Evolutionary conservation across 1,284 basidiomycete species (phyloP).

Genomic region (Ustanciosporium gigantosporum): DNA sequence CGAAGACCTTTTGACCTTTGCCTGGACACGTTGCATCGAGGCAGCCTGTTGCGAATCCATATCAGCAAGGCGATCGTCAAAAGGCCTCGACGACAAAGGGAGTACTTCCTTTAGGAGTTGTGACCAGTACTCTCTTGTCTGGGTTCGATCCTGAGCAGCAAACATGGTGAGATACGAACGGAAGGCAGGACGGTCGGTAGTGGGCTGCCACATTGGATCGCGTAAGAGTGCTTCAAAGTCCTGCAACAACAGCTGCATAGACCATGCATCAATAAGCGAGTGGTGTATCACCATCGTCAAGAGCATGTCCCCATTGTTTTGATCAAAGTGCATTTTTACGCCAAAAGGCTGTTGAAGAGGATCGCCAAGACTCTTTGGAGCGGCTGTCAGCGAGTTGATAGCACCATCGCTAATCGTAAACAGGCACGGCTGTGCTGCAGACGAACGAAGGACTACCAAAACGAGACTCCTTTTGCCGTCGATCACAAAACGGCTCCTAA

Average conservation of each 20-base stretch:
- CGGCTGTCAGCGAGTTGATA: not conserved
- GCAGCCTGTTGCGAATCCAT: not conserved
- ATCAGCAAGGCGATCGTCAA: not conserved
- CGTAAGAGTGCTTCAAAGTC: not conserved
- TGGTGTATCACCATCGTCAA: not conserved
- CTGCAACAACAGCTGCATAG: not conserved
- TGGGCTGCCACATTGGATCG: not conserved
- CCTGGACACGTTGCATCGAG: not conserved
- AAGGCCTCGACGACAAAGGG: not conserved
- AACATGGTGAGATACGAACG: not conserved
- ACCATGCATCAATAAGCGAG: not conserved
- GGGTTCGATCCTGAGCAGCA: not conserved
- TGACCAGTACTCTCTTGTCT: not conserved
- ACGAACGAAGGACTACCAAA: not conserved
- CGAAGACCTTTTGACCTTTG: not conserved
- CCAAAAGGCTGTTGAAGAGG: not conserved
- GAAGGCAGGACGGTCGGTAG: not conserved
- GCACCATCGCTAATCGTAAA: not conserved
- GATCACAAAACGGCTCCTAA: not conserved
- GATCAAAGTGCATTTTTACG: not conserved
- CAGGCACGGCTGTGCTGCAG: not conserved
- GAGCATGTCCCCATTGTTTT: not conserved
- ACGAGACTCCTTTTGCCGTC: not conserved
- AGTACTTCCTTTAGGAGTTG: not conserved
- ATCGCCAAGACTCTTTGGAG: not conserved